These are phyloP conservation scores for Diutina ranongensis DNA, from an alignment of 1,139 yeast species.

Conservation along the genomic window DNA sequence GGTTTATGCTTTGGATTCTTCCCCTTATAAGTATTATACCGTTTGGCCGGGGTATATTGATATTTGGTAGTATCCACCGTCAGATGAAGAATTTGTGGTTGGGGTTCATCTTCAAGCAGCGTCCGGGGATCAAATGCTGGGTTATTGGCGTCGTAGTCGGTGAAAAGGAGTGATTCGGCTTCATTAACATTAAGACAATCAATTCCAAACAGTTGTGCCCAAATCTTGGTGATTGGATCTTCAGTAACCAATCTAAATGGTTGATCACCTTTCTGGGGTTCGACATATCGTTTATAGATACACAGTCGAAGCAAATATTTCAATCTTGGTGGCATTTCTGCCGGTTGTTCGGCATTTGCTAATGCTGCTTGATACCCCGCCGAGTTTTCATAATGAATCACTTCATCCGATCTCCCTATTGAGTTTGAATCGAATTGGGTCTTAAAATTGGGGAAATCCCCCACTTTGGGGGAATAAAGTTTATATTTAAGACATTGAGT, in stretches of 20 bases:
- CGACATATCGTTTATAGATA: conserved; percentile 32
- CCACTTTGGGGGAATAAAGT: conserved; percentile 28
- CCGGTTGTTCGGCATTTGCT: conserved; percentile 22
- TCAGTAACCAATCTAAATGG: conserved; percentile 45
- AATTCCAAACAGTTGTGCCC: conserved; percentile 47
- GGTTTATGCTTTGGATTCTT: background rate
- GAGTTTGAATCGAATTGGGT: conserved; percentile 24
- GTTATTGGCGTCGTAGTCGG: conserved; percentile 25
- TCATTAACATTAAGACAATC: conserved; percentile 40
- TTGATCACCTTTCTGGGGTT: conserved; percentile 9
- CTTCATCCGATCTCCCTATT: conserved; percentile 10
- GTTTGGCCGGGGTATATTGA: conserved; percentile 12
- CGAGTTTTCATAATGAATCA: conserved; percentile 25
- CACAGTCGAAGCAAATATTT: conserved; percentile 40
- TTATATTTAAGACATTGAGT: conserved; percentile 32
- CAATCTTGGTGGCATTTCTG: conserved; percentile 38
- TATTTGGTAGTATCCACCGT: conserved; percentile 28
- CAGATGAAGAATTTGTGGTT: conserved; percentile 23
- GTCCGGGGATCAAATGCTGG: conserved; percentile 16
- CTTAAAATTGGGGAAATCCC: conserved; percentile 36
- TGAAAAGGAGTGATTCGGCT: conserved; percentile 35
- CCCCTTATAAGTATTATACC: background rate
- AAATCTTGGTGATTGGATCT: conserved; percentile 37
- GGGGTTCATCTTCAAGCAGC: conserved; percentile 12
- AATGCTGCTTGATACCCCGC: conserved; percentile 18